Percentiles rank a stretch among this genome's conserved stretches.
These are phyloP conservation scores for Hordeum pubiflorum DNA, from an alignment of 202 grass and related monocot species.

Conservation along the genomic window DNA sequence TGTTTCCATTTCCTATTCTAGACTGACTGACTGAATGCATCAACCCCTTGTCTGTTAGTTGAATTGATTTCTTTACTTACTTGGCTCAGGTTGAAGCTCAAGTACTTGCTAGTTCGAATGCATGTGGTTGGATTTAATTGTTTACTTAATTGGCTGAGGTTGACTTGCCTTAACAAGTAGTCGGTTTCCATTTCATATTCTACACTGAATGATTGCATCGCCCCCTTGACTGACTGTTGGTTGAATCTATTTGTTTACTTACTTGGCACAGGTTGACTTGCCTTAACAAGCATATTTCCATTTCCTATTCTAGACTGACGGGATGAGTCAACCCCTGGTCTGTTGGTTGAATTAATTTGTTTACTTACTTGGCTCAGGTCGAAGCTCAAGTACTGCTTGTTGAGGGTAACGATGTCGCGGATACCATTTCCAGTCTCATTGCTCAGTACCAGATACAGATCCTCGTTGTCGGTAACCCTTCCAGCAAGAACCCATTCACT, in stretches of 20 bases:
- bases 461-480: slow-evolving; percentile 50
- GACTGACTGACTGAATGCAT: background rate
- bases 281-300: background rate
- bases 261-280: background rate
- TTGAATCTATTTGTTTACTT: background rate
- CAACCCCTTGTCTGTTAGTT: background rate
- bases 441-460: slow-evolving; percentile 33
- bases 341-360: background rate
- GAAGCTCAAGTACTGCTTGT: slow-evolving; percentile 47
- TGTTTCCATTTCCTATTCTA: too few relatives aligned
- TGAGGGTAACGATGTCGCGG: slow-evolving; percentile 45
- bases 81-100: slow-evolving; percentile 47
- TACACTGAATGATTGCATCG: too few relatives aligned
- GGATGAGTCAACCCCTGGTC: background rate
- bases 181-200: too few relatives aligned
- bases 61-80: too few relatives aligned
- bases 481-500: slow-evolving; percentile 24
- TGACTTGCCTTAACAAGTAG: too few relatives aligned
- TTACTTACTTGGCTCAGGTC: slow-evolving; percentile 33
- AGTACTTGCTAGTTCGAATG: slow-evolving; percentile 3
- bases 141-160: too few relatives aligned
- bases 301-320: background rate
- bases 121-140: background rate
- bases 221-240: background rate
- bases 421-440: slow-evolving; percentile 45